These are phyloP conservation scores for Gentiana dahurica DNA, from an alignment of 257 asterid species.

Conservation along the genomic window DNA sequence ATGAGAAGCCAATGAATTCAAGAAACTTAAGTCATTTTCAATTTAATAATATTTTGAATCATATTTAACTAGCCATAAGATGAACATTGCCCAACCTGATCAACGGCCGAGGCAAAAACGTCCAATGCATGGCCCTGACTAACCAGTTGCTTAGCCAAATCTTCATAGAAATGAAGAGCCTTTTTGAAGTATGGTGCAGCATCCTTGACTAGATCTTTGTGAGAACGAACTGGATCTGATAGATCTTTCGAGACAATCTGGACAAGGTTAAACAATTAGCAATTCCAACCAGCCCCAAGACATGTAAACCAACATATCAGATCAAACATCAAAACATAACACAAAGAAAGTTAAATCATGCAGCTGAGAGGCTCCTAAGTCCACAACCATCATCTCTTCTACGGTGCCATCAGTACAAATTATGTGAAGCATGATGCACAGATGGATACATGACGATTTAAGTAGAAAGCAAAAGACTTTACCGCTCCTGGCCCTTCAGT, in stretches of 20 bases:
- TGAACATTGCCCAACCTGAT: conserved; percentile 54
- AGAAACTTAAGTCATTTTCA: too few species aligned
- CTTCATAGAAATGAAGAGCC: conserved; percentile 77
- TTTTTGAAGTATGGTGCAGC: conserved; percentile 84
- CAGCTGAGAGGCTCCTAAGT: too few species aligned
- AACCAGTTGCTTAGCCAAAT: conserved; percentile 79
- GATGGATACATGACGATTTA: not conserved
- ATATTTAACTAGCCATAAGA: not conserved
- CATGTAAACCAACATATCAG: too few species aligned
- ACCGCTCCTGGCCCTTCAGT: conserved; percentile 99
- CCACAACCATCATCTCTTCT: too few species aligned
- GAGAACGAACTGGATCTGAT: conserved; percentile 97
- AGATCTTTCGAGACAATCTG: conserved; percentile 92
- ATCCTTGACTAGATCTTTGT: conserved; percentile 96
- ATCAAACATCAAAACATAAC: too few species aligned
- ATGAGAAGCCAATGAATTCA: too few species aligned
- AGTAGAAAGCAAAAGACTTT: conserved; percentile 23
- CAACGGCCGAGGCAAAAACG: conserved; percentile 95
- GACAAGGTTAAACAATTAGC: conserved; percentile 11
- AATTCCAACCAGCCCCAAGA: not conserved
- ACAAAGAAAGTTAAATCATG: too few species aligned
- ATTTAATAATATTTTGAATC: not conserved
- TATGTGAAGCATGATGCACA: not conserved
- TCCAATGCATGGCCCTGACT: conserved; percentile 92
- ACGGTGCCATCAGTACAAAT: not conserved